These are phyloP conservation scores for Setaria viridis DNA, from an alignment of 202 grass and related monocot genomes.

Conservation along the genomic window DNA sequence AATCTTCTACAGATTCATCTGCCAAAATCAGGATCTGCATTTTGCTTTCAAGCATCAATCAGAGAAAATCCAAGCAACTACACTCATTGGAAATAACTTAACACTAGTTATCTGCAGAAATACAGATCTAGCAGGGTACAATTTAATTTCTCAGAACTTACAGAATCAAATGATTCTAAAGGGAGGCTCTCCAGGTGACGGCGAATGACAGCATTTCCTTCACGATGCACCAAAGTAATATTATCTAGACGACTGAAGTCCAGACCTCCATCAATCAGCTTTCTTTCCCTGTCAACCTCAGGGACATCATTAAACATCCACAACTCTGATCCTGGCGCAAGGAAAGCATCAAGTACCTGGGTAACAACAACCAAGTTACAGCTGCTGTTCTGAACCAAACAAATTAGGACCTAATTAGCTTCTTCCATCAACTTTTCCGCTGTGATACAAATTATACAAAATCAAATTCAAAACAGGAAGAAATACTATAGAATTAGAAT, in stretches of 20 bases:
- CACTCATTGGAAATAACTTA: background rate
- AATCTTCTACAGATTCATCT: conserved; percentile 81
- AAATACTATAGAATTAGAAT: conserved; percentile 24
- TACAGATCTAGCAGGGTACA: conserved; percentile 6
- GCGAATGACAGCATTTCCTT: conserved; percentile 81
- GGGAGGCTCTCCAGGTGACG: conserved; percentile 75
- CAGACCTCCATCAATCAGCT: conserved; percentile 65
- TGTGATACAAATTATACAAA: background rate
- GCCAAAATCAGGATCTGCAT: conserved; percentile 79
- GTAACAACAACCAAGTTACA: conserved; percentile 45
- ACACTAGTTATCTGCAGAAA: background rate
- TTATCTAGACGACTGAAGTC: conserved; percentile 76
- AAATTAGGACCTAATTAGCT: conserved; percentile 8
- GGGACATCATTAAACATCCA: conserved; percentile 87
- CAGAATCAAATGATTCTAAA: conserved; percentile 79
- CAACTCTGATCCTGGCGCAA: conserved; percentile 67
- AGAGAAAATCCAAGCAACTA: conserved; percentile 17
- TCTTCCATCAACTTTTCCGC: conserved; percentile 12
- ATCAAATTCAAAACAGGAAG: background rate
- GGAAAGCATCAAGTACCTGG: conserved; percentile 87
- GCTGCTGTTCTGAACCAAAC: conserved; percentile 20
- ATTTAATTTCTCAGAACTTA: conserved; percentile 47
- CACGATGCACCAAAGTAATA: conserved; percentile 65
- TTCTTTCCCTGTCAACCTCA: conserved; percentile 71
- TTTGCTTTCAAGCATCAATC: conserved; percentile 35